Evolutionary conservation across 2,329 filamentous ascomycete species (phyloP), one percentile per base, ranked within the genome.

Genomic region (Monosporascus sp.): DNA sequence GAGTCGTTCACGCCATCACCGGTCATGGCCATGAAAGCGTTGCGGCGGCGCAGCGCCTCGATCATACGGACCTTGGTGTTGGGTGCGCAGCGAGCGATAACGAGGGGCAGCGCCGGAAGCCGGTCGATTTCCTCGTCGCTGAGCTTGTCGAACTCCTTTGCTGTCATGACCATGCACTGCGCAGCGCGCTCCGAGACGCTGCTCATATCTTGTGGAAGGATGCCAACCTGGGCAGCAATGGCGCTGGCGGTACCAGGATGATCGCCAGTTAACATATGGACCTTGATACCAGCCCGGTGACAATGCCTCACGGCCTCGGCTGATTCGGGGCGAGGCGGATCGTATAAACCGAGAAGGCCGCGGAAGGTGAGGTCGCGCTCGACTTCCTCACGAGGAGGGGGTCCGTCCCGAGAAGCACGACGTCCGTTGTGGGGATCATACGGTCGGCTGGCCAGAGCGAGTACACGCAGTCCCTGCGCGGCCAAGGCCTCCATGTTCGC

Each of bases 1-100:
- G 80, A 80, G 62, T 86, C 83, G 60, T 86, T 86, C 41, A 85
- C 82, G 47, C 83, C 83, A 59, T 86, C 83, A 52, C 83, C 83
- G 44, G 82, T 85, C 81, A 85, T 85, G 39, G 82, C 82, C 46
- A 77, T 81, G 64, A 80, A 85, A 20, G 72, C 71, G 38, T 75
- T 74, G 50, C 83, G 77, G 24, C 83, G 75, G 63, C 85, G 83
- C 17, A 87, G 75, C 18, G 83, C 83, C 55, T 84, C 81, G 50
- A 87, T 84, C 83, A 87, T 87, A 47, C 82, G 77, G n/a, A 84
- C 82, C 63, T 87, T 87, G 7, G 83, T 87, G 39, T 79, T 75
- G 0, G 84, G 84, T 2, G 82, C 80, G 60, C 83, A 86, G 20
- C 83, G 76, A 49, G 83, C 83, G 51, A 85, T 80, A 8, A 86